These are phyloP conservation scores for Mortierella sp. DNA, from an alignment of 371 early-diverging fungal genomes.

Conservation along the genomic window DNA sequence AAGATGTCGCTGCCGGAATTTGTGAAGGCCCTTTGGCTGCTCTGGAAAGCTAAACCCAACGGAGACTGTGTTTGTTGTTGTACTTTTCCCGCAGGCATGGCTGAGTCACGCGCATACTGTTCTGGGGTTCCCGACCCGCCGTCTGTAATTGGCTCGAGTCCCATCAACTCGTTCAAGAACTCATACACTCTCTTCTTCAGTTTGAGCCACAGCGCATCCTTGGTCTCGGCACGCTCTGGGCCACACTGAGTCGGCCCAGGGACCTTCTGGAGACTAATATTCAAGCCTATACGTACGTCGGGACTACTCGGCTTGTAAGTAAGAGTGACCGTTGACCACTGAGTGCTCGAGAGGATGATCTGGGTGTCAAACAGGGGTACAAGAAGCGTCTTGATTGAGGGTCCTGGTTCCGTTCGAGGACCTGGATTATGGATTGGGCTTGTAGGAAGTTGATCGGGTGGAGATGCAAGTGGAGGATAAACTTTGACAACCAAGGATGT, in stretches of 20 bases:
- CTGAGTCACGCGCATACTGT: too few relatives aligned
- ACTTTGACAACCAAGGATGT: constrained; percentile 47
- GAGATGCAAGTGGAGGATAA: constrained; percentile 7
- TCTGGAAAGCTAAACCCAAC: background rate
- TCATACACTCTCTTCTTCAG: too few relatives aligned
- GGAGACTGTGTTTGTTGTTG: too few relatives aligned
- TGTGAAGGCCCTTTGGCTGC: too few relatives aligned
- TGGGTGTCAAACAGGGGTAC: constrained; percentile 36
- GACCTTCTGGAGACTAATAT: constrained; percentile 20
- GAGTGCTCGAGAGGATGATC: constrained; percentile 18
- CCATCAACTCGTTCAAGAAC: too few relatives aligned
- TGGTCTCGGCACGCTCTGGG: background rate
- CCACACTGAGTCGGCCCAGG: background rate
- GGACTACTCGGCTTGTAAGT: constrained; percentile 26
- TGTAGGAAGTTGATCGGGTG: background rate
- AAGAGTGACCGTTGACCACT: constrained; percentile 28
- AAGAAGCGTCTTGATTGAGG: constrained; percentile 17
- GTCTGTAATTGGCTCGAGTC: too few relatives aligned
- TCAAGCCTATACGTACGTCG: constrained; percentile 24
- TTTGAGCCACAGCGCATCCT: too few relatives aligned
- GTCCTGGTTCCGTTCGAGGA: background rate
- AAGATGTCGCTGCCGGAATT: background rate
- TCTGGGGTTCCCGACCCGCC: too few relatives aligned
- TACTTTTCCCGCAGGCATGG: too few relatives aligned
- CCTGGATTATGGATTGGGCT: background rate